These are phyloP conservation scores for Zymoseptoria passerinii DNA, from an alignment of 2,329 filamentous ascomycete species.

Conservation along the genomic window DNA sequence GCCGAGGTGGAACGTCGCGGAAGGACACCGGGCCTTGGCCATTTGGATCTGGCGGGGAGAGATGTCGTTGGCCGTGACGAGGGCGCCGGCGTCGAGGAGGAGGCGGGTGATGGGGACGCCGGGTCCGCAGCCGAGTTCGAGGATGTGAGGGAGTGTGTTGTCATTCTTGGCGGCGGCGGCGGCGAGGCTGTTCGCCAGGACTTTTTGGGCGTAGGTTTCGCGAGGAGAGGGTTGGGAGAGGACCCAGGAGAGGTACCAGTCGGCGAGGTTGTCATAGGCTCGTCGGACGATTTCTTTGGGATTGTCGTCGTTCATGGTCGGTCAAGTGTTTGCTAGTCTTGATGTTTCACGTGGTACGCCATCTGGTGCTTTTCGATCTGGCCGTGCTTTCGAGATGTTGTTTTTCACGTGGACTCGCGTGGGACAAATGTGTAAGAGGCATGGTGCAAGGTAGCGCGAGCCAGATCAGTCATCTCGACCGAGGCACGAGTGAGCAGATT, in stretches of 20 bases:
- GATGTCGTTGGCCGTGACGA: conserved; percentile 21
- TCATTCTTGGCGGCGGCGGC: conserved; percentile 21
- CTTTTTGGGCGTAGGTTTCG: conserved; percentile 24
- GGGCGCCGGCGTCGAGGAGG: conserved; percentile 18
- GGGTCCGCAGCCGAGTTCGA: conserved; percentile 38
- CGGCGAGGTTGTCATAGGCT: conserved; percentile 33
- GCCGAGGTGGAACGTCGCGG: conserved; percentile 9
- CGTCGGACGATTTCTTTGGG: conserved; percentile 12
- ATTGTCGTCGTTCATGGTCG: conserved; percentile 1
- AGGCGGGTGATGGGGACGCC: conserved; percentile 28
- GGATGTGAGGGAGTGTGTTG: conserved; percentile 17
- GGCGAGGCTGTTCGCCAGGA: neutral
- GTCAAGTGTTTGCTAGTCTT: neutral
- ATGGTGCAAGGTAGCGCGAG: neutral
- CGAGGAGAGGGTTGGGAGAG: conserved; percentile 22
- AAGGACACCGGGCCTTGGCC: conserved; percentile 16
- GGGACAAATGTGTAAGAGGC: neutral
- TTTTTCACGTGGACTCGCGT: neutral
- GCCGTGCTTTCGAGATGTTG: neutral
- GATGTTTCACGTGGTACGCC: neutral
- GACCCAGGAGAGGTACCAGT: conserved; percentile 33
- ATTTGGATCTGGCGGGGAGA: conserved; percentile 15
- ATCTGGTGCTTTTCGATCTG: neutral
- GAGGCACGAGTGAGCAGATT: neutral
- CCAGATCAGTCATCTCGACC: neutral